Evolutionary conservation across 768 basidiomycete genomes (phyloP), one percentile per base, ranked within the genome.

Genomic region (Russula vinacea): DNA sequence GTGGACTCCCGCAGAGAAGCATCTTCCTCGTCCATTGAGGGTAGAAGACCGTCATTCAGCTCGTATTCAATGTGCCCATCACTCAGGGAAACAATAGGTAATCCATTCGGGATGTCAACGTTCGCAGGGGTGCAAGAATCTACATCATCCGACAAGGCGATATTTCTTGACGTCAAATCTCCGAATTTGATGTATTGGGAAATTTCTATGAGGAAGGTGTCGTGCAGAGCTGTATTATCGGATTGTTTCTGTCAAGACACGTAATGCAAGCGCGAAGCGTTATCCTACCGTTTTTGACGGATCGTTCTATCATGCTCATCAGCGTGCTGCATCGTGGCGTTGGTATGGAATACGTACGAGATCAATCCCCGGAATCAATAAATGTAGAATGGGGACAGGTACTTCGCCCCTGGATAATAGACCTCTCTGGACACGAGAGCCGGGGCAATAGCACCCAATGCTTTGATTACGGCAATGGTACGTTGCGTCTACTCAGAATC

Each of bases 361-460:
- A 76, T 95, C 93, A 68, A 95, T 92, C 5, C 91, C 92, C 8
- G 92, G 91, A 56, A 94, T 82, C 24, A 92, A 79, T 22, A 94
- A 79, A 60, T 93, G 85, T 66, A 96, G 79, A 50, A 94, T 86
- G 5, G 87, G 85, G 13, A 90, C 13, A 96, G 80, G 73, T 91
- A 83, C 72, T 92, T 92, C 3, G 89, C 91, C 16, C 93, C 92
- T 7, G 84, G 80, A 67, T 90, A 89, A 75, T 91, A 91, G 14
- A 92, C 82, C 22, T 86, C 78, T 3, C 92, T 83, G 44, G 86
- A 90, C n/a, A 90, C 83, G 44, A 96, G 80, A 4, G 91, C 85
- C 26, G 89, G 87, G 10, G 88, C 86, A n/a, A 92, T 78, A 47
- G 90, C 88, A 35, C 89, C 86, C 9, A 94, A 79, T 2, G 90